phyloP scores from a whole-genome alignment of 768 basidiomycete genomes.

The Lactifluus volemus region DNA sequence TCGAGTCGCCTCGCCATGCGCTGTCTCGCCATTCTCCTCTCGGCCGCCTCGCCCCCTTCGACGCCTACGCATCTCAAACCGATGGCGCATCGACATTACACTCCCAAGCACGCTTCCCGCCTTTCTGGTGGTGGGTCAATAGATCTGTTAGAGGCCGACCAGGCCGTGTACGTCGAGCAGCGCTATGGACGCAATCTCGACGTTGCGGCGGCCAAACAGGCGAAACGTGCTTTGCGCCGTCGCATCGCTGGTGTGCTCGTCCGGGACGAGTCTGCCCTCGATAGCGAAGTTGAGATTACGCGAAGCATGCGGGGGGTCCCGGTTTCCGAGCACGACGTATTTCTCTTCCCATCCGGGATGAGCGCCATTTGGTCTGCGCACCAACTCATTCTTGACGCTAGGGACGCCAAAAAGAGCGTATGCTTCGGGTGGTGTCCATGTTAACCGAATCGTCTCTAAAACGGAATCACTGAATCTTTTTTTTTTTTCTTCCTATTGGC shows the following conservation, averaged over 20 bases:
- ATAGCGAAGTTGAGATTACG: constrained; percentile 40
- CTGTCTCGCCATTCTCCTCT: constrained; percentile 61
- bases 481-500: not conserved
- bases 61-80: not conserved
- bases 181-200: constrained; percentile 91
- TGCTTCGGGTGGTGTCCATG: constrained; percentile 80
- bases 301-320: constrained; percentile 63
- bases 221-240: constrained; percentile 80
- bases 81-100: constrained; percentile 50
- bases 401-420: constrained; percentile 67
- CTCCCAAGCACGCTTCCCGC: constrained; percentile 27
- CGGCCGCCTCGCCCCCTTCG: constrained; percentile 26
- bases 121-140: not conserved
- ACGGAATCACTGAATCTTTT: not conserved
- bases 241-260: constrained; percentile 83
- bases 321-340: constrained; percentile 83
- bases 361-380: constrained; percentile 91
- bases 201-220: constrained; percentile 56
- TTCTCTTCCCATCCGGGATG: constrained; percentile 85
- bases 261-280: constrained; percentile 41
- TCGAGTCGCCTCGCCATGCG: constrained; percentile 81
- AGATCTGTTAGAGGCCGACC: constrained; percentile 44
- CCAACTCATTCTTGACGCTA: constrained; percentile 48
- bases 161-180: constrained; percentile 79
- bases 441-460: not conserved